A percentile compares a stretch with the other conserved stretches of the same genome.
These are phyloP conservation scores for Penicillium herquei DNA, from an alignment of 495 filamentous ascomycete genomes.

Conservation along the genomic window DNA sequence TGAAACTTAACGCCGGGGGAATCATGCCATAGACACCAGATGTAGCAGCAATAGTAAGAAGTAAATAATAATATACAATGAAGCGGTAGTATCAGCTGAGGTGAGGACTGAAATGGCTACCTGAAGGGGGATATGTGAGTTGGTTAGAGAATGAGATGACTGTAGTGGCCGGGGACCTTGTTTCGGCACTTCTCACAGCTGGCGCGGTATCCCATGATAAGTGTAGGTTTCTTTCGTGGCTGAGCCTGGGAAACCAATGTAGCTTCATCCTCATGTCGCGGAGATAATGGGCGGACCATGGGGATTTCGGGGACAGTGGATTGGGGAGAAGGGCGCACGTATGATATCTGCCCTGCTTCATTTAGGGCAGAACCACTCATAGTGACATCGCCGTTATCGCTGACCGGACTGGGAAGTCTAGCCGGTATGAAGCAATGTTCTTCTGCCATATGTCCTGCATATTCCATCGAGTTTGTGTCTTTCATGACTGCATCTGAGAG, in stretches of 20 bases:
- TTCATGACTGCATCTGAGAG: not conserved
- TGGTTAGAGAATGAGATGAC: conserved; percentile 61
- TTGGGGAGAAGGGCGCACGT: not conserved
- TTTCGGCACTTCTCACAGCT: conserved; percentile 83
- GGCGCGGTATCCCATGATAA: conserved; percentile 80
- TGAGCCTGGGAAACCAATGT: not conserved
- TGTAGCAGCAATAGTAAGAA: not conserved
- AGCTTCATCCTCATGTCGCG: not conserved
- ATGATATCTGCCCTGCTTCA: not conserved
- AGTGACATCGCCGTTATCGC: conserved; percentile 54
- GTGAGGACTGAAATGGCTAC: not conserved
- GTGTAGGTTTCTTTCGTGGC: conserved; percentile 56
- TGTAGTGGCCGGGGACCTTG: conserved; percentile 83
- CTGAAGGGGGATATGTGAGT: not conserved
- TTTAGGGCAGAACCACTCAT: conserved; percentile 11
- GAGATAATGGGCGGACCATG: not conserved
- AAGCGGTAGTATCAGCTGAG: not conserved
- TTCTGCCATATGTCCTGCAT: not conserved
- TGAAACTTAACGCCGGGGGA: not conserved
- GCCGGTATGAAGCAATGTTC: not conserved
- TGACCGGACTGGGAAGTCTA: conserved; percentile 67
- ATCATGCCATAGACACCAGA: not conserved
- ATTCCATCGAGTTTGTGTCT: conserved; percentile 4
- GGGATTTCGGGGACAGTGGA: not conserved
- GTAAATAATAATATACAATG: not conserved